A percentile compares a stretch with the other conserved stretches of the same genome.
Evolutionary conservation across 345 rosid species (phyloP).

Genomic region (Eucalyptus marginata): DNA sequence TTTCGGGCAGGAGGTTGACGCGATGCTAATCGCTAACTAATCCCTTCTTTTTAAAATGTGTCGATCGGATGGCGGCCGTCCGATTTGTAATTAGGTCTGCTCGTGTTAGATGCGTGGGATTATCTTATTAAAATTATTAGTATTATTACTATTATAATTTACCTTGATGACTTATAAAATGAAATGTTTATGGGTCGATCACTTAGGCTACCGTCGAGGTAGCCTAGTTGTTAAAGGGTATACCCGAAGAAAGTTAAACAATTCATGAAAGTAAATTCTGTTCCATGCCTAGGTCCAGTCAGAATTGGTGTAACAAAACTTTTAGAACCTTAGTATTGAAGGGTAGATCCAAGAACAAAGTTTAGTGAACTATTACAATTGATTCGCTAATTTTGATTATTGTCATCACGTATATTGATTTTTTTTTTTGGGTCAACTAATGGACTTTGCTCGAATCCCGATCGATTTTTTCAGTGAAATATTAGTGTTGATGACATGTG

Average conservation of each 20-base stretch:
- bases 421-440: background rate
- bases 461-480: background rate
- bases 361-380: background rate
- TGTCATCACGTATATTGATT: background rate
- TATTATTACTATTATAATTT: background rate
- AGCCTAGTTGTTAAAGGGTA: background rate
- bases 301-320: no score
- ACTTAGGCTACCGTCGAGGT: background rate
- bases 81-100: background rate
- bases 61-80: background rate
- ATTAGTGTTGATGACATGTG: background rate
- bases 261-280: background rate
- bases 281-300: background rate
- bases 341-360: background rate
- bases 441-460: background rate
- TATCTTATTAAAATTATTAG: background rate
- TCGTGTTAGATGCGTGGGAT: background rate
- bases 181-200: background rate
- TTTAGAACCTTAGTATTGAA: background rate
- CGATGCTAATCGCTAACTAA: background rate
- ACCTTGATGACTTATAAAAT: background rate
- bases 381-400: background rate
- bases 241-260: fast-evolving
- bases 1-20: background rate
- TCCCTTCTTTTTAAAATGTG: background rate